A percentile compares a stretch with the other conserved stretches of the same genome.
phyloP scores from a whole-genome alignment of 495 filamentous ascomycete species.

The Extremus antarcticus region DNA sequence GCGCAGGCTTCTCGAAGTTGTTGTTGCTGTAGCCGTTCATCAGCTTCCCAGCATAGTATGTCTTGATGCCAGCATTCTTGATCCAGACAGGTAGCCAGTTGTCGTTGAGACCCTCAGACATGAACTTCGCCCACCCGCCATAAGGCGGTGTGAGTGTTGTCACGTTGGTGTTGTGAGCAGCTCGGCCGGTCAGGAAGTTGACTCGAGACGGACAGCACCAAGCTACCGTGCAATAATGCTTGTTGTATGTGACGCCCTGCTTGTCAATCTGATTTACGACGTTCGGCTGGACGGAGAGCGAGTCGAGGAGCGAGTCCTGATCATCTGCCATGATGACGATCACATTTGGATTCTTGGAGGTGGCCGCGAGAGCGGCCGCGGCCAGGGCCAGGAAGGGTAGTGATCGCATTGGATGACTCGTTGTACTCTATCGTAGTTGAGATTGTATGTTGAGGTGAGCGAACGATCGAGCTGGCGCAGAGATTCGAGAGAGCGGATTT shows the following conservation, averaged over 20 bases:
- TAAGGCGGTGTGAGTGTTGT: conserved; percentile 43
- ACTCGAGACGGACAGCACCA: conserved; percentile 26
- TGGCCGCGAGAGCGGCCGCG: background rate
- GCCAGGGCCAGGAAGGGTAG: background rate
- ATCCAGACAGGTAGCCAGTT: conserved; percentile 58
- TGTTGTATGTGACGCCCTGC: conserved; percentile 17
- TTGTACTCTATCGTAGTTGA: no score
- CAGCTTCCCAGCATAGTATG: conserved; percentile 62
- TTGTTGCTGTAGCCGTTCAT: conserved; percentile 40
- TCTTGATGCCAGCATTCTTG: conserved; percentile 54
- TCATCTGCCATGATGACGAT: conserved; percentile 26
- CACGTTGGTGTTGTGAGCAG: conserved; percentile 64
- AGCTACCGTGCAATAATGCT: conserved; percentile 21
- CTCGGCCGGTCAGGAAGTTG: conserved; percentile 44
- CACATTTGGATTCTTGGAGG: conserved; percentile 11
- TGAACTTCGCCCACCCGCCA: conserved; percentile 56
- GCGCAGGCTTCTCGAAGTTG: background rate
- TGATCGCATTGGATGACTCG: background rate
- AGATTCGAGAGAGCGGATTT: no score
- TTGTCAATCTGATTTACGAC: conserved; percentile 17
- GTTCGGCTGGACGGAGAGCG: background rate
- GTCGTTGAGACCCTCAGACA: conserved; percentile 51
- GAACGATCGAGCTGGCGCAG: background rate
- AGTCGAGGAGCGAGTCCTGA: conserved; percentile 13
- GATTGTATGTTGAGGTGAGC: no score